Evolutionary conservation across 805 yeast species (phyloP), one percentile per base, ranked within the genome.

Genomic region (Wickerhamomyces bovis): DNA sequence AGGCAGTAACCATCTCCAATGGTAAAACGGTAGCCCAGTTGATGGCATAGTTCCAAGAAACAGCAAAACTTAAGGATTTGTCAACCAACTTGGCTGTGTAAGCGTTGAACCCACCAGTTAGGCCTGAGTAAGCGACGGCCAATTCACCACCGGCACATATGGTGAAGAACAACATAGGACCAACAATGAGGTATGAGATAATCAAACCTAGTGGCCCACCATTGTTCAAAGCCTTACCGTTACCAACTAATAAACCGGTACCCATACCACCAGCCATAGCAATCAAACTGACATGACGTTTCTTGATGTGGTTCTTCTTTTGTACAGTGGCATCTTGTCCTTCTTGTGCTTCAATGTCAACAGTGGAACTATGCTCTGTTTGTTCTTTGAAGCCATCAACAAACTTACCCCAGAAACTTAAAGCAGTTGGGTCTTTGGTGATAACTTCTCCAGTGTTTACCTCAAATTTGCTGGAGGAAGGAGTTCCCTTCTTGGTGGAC

Each of bases 231-330:
- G 85, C 75, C 18, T 69, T 64, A 36, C 88, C 89, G 13, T 80
- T 70, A 55, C 89, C 89, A 43, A 85, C 81, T 53, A 85, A 78
- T 46, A 84, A 65, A 61, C 92, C 90, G 3, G 89, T 81, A 53
- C 92, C 92, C 35, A 55, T 39, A 44, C 92, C 83, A 45, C 94
- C 89, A 48, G 94, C 94, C 46, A 88, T 72, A 36, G 95, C 89
- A 57, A 87, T 83, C 80, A 53, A 59, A 41, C 43, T 51, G 15
- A 57, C 57, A 44, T 60, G 63, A 25, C 57, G 55, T 5, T 33
- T 21, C 5, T 48, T 45, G 16, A 55, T 39, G 18, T 48, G 48
- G 20, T 40, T 39, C 22, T 44, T 26, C 9, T 45, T 26, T 11
- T 28, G 22, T 30, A 42, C 30, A 11, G 30, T 19, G 7, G n/a